Base-by-base conservation (phyloP, 2,329 filamentous ascomycete species). In the Xenosphaeropsis pyriputrescens region DNA sequence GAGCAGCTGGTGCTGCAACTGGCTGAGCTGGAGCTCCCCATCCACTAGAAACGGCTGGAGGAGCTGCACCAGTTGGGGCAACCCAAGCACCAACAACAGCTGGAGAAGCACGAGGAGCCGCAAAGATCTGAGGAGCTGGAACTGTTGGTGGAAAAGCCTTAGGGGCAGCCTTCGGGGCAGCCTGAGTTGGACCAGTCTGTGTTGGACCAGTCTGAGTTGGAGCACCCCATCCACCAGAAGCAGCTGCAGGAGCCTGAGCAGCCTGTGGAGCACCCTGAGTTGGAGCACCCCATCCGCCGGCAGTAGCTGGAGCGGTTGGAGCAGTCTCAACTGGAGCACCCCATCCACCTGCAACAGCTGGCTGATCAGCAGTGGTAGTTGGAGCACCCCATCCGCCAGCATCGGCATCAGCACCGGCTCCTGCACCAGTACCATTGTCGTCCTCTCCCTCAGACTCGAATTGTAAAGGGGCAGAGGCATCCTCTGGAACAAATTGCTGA, bases 401-500 rank as follows among this genome's bases (percentile, higher is more conserved):
- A 18, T 15, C 41, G n/a, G 14, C 36, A 33, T 40, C 42, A 16
- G 37, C 41, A 8, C 31, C 26, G 14, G 38, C 36, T n/a, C 35
- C 45, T 7, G 41, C 45, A 43, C 22, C 34, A n/a, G 44, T 45
- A 13, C 41, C 47, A 9, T 47, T 52, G 17, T 29, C 43, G 17
- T 43, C 41, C 33, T 43, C 47, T n/a, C 38, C 46, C 13, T 49
- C 44, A n/a, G 40, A 39, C 35, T 50, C 49, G 22, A 51, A 53
- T 26, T 49, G 39, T 12, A 57, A 44, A 12, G 50, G 53, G 34
- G 42, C 36, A 29, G 45, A 46, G 32, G 48, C 51, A 1, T 69
- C 67, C 41, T 78, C 68, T 0, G 80, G 79, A 39, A 74, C 60
- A 53, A 73, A 75, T 1, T 64, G 45, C 46, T 79, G 54, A 0